Conservation (phyloP, 345 rosid species). For the Citrus reticulata region DNA sequence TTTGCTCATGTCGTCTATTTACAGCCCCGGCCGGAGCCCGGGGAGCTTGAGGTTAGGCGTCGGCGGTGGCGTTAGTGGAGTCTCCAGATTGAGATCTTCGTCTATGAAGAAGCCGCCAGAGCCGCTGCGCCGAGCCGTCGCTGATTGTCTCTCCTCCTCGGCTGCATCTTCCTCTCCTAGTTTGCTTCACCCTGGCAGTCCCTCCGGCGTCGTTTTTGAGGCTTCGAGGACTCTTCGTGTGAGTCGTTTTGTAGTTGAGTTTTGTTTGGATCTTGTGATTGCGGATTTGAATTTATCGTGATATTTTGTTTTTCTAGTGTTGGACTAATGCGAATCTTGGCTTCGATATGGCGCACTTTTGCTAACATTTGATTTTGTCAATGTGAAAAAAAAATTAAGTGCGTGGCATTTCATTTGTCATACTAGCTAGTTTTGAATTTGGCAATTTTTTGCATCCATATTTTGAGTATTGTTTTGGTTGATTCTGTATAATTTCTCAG, state of each 20-base stretch:
- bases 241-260: constrained; percentile 26
- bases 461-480: neutral
- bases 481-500: neutral
- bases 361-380: neutral
- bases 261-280: constrained; percentile 37
- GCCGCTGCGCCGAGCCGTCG: constrained; percentile 91
- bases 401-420: neutral
- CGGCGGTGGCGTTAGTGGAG: constrained; percentile 28
- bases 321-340: neutral
- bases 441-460: neutral
- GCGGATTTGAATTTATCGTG: constrained; percentile 4
- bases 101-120: constrained; percentile 84
- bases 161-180: constrained; percentile 39
- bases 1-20: constrained; percentile 42
- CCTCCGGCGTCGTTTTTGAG: constrained; percentile 54
- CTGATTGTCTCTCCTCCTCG: constrained; percentile 68
- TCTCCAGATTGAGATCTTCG: constrained; percentile 85
- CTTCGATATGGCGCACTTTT: neutral
- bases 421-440: neutral
- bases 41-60: constrained; percentile 53
- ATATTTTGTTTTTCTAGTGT: neutral
- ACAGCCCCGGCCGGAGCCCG: constrained; percentile 68
- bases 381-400: neutral
- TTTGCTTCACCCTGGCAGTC: constrained; percentile 53
- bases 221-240: constrained; percentile 97